These are phyloP conservation scores for Chiua virens DNA, from an alignment of 768 basidiomycete genomes.

Conservation along the genomic window DNA sequence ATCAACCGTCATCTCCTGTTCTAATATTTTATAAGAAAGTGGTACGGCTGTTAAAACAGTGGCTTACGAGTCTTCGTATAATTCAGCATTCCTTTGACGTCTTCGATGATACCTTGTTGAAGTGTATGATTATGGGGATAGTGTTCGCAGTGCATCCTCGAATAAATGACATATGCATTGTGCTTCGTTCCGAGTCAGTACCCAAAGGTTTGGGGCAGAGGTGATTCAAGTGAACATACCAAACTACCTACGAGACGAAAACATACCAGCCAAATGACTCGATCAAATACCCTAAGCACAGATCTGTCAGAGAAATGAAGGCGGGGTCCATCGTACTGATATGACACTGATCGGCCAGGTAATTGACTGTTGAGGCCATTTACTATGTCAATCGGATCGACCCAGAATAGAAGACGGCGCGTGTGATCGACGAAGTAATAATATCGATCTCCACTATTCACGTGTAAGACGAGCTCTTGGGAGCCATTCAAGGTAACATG, in stretches of 20 bases:
- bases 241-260: not conserved
- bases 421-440: constrained; percentile 21
- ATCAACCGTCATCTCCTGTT: constrained; percentile 13
- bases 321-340: constrained; percentile 3
- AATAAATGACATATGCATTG: not conserved
- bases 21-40: not conserved
- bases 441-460: constrained; percentile 1
- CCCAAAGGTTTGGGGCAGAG: not conserved
- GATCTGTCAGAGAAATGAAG: not conserved
- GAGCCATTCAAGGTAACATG: not conserved
- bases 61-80: constrained; percentile 11
- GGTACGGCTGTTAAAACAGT: not conserved
- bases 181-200: not conserved
- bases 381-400: not conserved
- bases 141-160: constrained; percentile 17
- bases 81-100: constrained; percentile 17
- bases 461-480: not conserved
- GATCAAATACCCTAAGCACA: constrained; percentile 6
- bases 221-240: constrained; percentile 1
- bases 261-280: constrained; percentile 16
- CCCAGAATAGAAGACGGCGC: no score
- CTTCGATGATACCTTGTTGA: constrained; percentile 1
- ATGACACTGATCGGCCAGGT: constrained; percentile 5
- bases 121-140: constrained; percentile 4
- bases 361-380: not conserved